Percentiles rank a stretch among this genome's conserved stretches.
Conservation (phyloP, 768 basidiomycete genomes). For the Lactarius indigo region DNA sequence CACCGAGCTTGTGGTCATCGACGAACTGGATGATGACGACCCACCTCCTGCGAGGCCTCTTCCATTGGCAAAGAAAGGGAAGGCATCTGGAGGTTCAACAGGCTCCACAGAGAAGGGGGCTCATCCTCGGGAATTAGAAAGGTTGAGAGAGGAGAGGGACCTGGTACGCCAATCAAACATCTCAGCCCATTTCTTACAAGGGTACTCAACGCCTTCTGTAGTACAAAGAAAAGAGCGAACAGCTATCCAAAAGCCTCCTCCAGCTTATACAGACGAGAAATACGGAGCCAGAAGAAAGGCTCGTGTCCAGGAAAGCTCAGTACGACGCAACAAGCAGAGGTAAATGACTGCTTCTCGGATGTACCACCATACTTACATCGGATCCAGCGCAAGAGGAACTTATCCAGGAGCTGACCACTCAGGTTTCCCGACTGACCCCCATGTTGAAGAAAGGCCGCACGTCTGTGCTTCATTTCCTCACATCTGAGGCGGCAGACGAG, state of each 20-base stretch:
- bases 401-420: slow-evolving; percentile 51
- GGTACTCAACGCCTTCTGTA: not conserved
- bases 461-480: slow-evolving; percentile 60
- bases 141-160: slow-evolving; percentile 28
- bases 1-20: slow-evolving; percentile 9
- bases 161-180: slow-evolving; percentile 23
- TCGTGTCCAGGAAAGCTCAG: slow-evolving; percentile 46
- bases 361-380: not conserved
- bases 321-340: slow-evolving; percentile 53
- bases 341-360: slow-evolving; percentile 30
- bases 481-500: slow-evolving; percentile 68
- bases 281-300: slow-evolving; percentile 61
- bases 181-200: not conserved
- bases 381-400: slow-evolving; percentile 54
- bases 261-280: slow-evolving; percentile 53
- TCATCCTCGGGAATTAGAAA: slow-evolving; percentile 22
- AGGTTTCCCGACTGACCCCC: slow-evolving; percentile 53
- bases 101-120: not conserved
- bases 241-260: slow-evolving; percentile 53
- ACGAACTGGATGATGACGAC: slow-evolving; percentile 21
- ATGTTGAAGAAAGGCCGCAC: slow-evolving; percentile 47
- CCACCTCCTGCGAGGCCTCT: slow-evolving; percentile 20
- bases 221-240: slow-evolving; percentile 29
- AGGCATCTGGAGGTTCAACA: not conserved
- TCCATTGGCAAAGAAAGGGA: slow-evolving; percentile 11